Percentiles rank a stretch among this genome's conserved stretches.
phyloP scores from a whole-genome alignment of 164 flowering plant species.

The Nymphaea thermarum region DNA sequence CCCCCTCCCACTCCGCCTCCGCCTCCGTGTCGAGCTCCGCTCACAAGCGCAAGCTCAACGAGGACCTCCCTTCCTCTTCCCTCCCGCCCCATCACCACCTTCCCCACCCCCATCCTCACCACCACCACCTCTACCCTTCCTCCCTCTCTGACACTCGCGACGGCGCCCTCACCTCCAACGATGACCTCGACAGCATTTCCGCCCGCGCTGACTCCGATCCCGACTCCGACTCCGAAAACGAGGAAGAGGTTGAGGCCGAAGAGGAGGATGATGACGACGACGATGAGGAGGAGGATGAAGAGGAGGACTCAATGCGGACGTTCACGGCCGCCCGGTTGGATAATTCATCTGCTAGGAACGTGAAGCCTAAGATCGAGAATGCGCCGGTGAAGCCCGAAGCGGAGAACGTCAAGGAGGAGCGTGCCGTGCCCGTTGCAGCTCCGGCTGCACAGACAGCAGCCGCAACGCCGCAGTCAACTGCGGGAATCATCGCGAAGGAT shows the following conservation, averaged over 20 bases:
- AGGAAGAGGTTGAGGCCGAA: conserved; percentile 1
- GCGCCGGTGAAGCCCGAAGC: conserved; percentile 6
- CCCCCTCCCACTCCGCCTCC: conserved; percentile 93
- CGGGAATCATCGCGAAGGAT: conserved; percentile 59
- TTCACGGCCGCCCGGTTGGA: conserved; percentile 73
- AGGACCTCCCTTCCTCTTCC: conserved; percentile 40
- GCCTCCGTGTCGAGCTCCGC: conserved; percentile 74
- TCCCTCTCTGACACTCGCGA: conserved; percentile 15
- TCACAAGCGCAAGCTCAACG: conserved; percentile 64
- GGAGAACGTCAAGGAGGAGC: conserved; percentile 13
- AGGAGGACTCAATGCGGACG: conserved; percentile 65
- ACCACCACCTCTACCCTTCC: conserved; percentile 23
- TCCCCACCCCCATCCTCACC: conserved; percentile 48
- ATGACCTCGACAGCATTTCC: conserved; percentile 93
- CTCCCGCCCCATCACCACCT: conserved; percentile 14
- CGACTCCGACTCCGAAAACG: conserved; percentile 13
- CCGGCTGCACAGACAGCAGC: neutral
- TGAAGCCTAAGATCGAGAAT: conserved; percentile 57
- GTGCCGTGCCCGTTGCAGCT: neutral
- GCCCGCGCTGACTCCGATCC: conserved; percentile 32
- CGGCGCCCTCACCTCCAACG: conserved; percentile 69
- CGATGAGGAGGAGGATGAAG: conserved; percentile 63
- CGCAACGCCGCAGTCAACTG: conserved; percentile 18
- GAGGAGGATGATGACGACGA: conserved; percentile 6
- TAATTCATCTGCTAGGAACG: conserved; percentile 28